phyloP scores from a whole-genome alignment of 2,329 filamentous ascomycete species.

The Alternaria burnsii region DNA sequence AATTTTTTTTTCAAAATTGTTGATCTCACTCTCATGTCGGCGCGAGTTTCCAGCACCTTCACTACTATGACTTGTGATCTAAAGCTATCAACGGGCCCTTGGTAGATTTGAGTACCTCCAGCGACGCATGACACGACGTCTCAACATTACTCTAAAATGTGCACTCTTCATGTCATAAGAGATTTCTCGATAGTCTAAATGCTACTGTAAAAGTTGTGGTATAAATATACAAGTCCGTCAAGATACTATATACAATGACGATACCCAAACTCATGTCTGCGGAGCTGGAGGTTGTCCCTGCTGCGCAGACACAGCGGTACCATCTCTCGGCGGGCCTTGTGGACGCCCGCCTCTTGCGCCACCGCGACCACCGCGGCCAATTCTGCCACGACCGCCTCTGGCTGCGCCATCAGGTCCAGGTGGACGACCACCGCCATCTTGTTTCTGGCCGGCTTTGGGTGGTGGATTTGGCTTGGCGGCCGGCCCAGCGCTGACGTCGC shows the following conservation, averaged over 20 bases:
- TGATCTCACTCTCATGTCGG: background rate
- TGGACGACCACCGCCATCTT: conserved; percentile 15
- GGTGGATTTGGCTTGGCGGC: conserved; percentile 4
- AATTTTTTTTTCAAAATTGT: background rate
- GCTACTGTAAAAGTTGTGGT: background rate
- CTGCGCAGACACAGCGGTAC: background rate
- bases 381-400: conserved; percentile 29
- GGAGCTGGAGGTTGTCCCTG: background rate
- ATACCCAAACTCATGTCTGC: background rate
- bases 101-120: background rate
- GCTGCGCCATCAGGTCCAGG: conserved; percentile 11
- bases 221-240: background rate
- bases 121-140: background rate
- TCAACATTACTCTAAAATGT: background rate
- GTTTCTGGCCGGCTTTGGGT: conserved; percentile 18
- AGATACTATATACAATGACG: background rate
- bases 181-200: background rate
- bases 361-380: conserved; percentile 32
- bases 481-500: conserved; percentile 16
- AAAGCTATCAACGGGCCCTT: background rate
- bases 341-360: conserved; percentile 35
- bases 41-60: no score
- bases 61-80: background rate
- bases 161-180: background rate
- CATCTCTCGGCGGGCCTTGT: conserved; percentile 24